phyloP scores from a whole-genome alignment of 345 rosid species.

The Pugionium dolabratum region DNA sequence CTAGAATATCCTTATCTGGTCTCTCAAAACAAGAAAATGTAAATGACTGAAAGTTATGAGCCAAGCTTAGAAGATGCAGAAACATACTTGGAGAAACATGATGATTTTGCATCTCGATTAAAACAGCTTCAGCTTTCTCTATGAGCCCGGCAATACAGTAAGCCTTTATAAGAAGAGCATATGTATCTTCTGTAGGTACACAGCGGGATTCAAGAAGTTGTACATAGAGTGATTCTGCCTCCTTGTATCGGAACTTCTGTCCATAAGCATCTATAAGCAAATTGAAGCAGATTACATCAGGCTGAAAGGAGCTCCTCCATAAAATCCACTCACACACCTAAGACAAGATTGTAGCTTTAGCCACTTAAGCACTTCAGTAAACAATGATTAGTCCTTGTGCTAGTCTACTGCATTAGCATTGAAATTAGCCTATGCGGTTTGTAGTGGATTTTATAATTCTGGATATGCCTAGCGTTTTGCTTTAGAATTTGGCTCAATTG shows the following conservation, averaged over 20 bases:
- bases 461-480: no score
- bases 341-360: constrained; percentile 25
- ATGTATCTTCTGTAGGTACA: constrained; percentile 86
- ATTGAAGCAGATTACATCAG: constrained; percentile 87
- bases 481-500: no score
- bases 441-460: no score
- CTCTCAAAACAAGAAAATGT: constrained; percentile 16
- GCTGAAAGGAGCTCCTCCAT: constrained; percentile 74
- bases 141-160: constrained; percentile 62
- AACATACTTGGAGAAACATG: constrained; percentile 78
- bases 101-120: constrained; percentile 72
- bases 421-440: no score
- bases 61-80: neutral
- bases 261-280: constrained; percentile 91
- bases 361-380: neutral
- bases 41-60: constrained; percentile 2
- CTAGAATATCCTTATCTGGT: neutral
- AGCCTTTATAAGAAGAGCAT: constrained; percentile 79
- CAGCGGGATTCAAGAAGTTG: constrained; percentile 77
- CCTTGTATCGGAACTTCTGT: constrained; percentile 56
- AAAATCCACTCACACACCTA: constrained; percentile 89
- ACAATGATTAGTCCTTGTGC: neutral
- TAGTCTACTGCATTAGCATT: no score
- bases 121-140: constrained; percentile 73
- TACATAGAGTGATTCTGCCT: constrained; percentile 69